Evolutionary conservation across 2,329 filamentous ascomycete species (phyloP).

Genomic region (Paecilomyces sp.): DNA sequence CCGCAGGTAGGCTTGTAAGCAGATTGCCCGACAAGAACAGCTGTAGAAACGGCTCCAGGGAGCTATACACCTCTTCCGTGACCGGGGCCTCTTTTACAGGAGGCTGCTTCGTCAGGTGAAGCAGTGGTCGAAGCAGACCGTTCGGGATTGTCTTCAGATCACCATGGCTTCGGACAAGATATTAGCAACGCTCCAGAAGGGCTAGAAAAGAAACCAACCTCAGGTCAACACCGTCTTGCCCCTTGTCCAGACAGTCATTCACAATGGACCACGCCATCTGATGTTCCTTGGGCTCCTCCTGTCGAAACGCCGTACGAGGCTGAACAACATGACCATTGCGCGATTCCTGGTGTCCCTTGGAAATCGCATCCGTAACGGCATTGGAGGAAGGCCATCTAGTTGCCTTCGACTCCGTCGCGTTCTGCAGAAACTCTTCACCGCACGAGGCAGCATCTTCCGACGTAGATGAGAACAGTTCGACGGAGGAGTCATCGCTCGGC

Average conservation of each 20-base stretch:
- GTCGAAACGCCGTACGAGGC: constrained; percentile 9
- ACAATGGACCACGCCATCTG: constrained; percentile 29
- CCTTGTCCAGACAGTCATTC: constrained; percentile 35
- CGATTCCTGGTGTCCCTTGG: background rate
- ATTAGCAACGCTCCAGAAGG: background rate
- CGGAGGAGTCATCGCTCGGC: constrained; percentile 37
- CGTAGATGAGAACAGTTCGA: constrained; percentile 20
- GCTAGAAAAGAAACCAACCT: constrained; percentile 25
- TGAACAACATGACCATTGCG: constrained; percentile 4
- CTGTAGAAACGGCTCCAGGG: constrained; percentile 35
- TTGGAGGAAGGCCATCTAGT: background rate
- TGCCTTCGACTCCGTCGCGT: constrained; percentile 11
- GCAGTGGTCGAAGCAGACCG: constrained; percentile 27
- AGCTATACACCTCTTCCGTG: constrained; percentile 29
- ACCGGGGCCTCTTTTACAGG: constrained; percentile 23
- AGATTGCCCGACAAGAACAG: constrained; percentile 38
- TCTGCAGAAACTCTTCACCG: constrained; percentile 31
- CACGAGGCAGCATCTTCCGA: constrained; percentile 28
- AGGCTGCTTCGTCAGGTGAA: constrained; percentile 35
- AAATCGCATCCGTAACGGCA: background rate
- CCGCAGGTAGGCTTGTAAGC: constrained; percentile 27
- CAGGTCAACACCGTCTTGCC: constrained; percentile 38
- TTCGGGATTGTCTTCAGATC: constrained; percentile 23
- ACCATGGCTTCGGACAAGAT: constrained; percentile 18
- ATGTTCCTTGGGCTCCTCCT: constrained; percentile 28